Conservation (phyloP, 345 rosid genomes). For the Citrus hindsii region DNA sequence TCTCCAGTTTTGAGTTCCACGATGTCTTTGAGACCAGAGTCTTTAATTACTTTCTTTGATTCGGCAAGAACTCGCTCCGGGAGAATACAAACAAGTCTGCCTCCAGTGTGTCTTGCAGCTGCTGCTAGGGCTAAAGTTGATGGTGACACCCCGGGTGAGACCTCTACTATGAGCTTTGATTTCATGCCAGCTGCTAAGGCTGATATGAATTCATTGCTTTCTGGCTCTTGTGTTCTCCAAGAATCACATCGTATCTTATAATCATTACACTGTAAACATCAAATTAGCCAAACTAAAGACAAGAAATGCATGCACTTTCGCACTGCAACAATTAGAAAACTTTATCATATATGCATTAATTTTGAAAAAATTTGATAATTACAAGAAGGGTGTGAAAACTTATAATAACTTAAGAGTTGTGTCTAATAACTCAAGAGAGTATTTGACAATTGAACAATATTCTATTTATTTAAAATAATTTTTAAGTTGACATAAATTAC, state of each 20-base stretch:
- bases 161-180: conserved; percentile 47
- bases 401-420: no score
- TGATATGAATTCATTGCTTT: conserved; percentile 46
- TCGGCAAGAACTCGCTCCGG: conserved; percentile 32
- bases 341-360: no score
- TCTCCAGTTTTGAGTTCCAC: conserved; percentile 43
- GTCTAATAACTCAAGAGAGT: no score
- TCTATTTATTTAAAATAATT: no score
- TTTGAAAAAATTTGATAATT: no score
- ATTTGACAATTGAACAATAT: no score
- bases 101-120: conserved; percentile 45
- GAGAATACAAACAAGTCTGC: conserved; percentile 41
- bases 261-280: conserved; percentile 24
- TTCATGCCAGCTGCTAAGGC: conserved; percentile 49
- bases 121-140: conserved; percentile 49
- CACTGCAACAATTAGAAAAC: no score
- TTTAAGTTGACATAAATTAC: no score
- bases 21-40: conserved; percentile 34
- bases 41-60: conserved; percentile 26
- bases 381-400: no score
- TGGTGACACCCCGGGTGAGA: conserved; percentile 31
- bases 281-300: neutral
- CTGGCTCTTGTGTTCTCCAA: conserved; percentile 29
- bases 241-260: conserved; percentile 13
- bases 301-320: no score